Conservation (phyloP, 768 basidiomycete genomes). For the Mycena rosella region DNA sequence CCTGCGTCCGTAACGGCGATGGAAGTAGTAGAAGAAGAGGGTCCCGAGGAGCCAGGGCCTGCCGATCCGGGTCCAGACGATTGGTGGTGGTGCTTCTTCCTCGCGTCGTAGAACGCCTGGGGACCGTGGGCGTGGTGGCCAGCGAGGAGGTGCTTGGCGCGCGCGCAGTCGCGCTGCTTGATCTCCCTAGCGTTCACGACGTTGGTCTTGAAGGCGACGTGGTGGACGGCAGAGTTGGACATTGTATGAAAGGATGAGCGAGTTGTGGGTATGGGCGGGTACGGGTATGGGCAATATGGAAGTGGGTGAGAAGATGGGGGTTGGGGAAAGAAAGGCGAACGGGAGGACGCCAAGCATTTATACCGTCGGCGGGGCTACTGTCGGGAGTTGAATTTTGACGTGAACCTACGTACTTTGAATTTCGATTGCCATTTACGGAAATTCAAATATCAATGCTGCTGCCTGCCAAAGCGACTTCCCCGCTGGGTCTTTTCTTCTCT, state of each 20-base stretch:
- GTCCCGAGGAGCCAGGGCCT: background rate
- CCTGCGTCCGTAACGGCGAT: slow-evolving; percentile 20
- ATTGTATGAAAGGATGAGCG: background rate
- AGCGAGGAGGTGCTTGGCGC: slow-evolving; percentile 25
- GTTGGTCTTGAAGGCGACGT: slow-evolving; percentile 26
- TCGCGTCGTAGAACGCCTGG: background rate
- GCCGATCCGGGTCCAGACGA: background rate
- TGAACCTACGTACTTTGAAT: slow-evolving; percentile 1
- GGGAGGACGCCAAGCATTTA: slow-evolving; percentile 17
- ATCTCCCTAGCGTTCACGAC: slow-evolving; percentile 17
- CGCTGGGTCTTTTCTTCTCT: too few relatives aligned
- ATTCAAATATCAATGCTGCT: too few relatives aligned
- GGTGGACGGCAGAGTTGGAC: slow-evolving; percentile 27
- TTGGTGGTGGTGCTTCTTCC: background rate
- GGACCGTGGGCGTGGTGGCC: slow-evolving; percentile 33
- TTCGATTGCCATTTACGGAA: background rate
- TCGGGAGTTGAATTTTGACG: slow-evolving; percentile 10
- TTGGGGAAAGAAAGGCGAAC: slow-evolving; percentile 8
- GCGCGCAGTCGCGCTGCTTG: slow-evolving; percentile 23
- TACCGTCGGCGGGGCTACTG: background rate
- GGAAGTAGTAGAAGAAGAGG: background rate
- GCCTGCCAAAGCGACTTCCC: too few relatives aligned
- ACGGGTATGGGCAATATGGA: background rate
- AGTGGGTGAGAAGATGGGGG: slow-evolving; percentile 7
- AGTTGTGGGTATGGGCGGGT: background rate